Conservation (phyloP, 225 moss, liverwort and hornwort species). For the Antitrichia curtipendula region DNA sequence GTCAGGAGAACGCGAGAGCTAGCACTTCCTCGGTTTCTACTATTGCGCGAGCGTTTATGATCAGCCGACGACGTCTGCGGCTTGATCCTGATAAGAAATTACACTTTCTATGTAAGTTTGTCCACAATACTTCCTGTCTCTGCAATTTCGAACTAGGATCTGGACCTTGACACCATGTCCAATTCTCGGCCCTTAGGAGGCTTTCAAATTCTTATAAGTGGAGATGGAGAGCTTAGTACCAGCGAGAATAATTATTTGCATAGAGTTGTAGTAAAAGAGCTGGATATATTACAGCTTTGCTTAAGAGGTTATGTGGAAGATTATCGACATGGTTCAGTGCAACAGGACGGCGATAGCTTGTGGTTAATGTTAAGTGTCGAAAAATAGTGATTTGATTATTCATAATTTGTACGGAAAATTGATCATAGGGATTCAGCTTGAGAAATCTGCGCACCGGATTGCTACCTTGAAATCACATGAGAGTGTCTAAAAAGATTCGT, state of each 20-base stretch:
- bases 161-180: not conserved
- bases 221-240: not conserved
- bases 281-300: not conserved
- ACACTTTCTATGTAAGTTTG: slow-evolving; percentile 67
- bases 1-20: slow-evolving; percentile 39
- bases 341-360: not conserved
- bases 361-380: not conserved
- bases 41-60: slow-evolving; percentile 70
- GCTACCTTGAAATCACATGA: not conserved
- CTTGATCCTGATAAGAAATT: slow-evolving; percentile 92
- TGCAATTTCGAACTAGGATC: not conserved
- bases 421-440: not conserved
- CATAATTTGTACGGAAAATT: not conserved
- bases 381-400: not conserved
- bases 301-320: not conserved
- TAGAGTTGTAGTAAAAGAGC: not conserved
- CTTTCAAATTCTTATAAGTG: not conserved
- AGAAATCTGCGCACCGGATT: not conserved
- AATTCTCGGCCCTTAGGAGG: not conserved
- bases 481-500: not conserved
- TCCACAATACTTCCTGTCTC: not conserved
- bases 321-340: not conserved
- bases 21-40: slow-evolving; percentile 65
- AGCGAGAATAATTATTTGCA: not conserved
- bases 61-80: slow-evolving; percentile 74